Evolutionary conservation across 2,329 filamentous ascomycete species (phyloP).

Genomic region (Atkinsonella texensis): DNA sequence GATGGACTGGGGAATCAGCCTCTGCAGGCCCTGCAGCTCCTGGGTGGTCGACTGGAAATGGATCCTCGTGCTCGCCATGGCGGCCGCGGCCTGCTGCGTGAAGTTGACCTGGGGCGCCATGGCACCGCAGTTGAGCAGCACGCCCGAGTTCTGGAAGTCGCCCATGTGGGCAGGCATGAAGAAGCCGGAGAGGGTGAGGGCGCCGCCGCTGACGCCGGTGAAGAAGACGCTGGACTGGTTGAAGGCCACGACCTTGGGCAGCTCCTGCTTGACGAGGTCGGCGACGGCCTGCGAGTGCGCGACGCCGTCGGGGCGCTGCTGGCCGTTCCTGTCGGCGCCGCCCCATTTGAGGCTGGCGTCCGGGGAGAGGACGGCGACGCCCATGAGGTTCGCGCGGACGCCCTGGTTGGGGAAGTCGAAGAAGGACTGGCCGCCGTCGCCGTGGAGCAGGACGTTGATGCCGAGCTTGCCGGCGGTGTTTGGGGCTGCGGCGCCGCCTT

Average conservation of each 20-base stretch:
- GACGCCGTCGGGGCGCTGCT: conserved; percentile 41
- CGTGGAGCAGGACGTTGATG: conserved; percentile 46
- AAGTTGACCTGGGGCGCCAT: conserved; percentile 41
- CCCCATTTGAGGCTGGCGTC: conserved; percentile 46
- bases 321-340: conserved; percentile 31
- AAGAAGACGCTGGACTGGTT: conserved; percentile 41
- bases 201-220: conserved; percentile 44
- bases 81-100: conserved; percentile 24
- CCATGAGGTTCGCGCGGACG: conserved; percentile 37
- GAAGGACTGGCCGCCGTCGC: conserved; percentile 47
- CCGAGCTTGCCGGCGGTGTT: conserved; percentile 27
- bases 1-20: conserved; percentile 36
- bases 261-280: conserved; percentile 34
- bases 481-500: conserved; percentile 26
- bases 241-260: conserved; percentile 42
- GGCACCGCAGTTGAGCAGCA: conserved; percentile 44
- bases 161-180: conserved; percentile 45
- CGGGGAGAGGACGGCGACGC: conserved; percentile 41
- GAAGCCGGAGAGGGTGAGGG: conserved; percentile 41
- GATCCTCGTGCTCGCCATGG: conserved; percentile 34
- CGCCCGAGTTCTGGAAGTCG: conserved; percentile 36
- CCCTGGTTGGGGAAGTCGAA: conserved; percentile 45
- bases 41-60: conserved; percentile 44
- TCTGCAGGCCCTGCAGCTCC: conserved; percentile 37
- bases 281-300: conserved; percentile 43